Percentiles rank a stretch among this genome's conserved stretches.
These are phyloP conservation scores for Senecio squalidus DNA, from an alignment of 140 eudicot species.

Conservation along the genomic window DNA sequence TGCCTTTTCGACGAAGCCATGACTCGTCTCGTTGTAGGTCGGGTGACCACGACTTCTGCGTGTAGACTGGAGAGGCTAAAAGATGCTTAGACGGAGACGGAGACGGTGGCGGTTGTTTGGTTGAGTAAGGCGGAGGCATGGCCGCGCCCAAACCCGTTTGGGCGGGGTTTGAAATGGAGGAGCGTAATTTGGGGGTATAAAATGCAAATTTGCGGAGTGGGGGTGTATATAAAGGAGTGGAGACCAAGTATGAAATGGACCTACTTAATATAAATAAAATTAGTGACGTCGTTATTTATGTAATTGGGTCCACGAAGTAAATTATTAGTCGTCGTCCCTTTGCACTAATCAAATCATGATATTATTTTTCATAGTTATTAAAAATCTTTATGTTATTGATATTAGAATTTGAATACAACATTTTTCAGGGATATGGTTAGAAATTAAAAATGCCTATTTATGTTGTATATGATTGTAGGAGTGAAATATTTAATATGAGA, in stretches of 20 bases:
- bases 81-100: conserved; percentile 23
- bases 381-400: too few species aligned
- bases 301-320: background rate
- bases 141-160: conserved; percentile 20
- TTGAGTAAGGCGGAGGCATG: conserved; percentile 34
- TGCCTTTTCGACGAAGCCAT: conserved; percentile 58
- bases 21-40: conserved; percentile 61
- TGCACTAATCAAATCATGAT: too few species aligned
- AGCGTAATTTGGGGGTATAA: conserved; percentile 11
- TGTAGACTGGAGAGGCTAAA: conserved; percentile 21
- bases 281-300: conserved; percentile 22
- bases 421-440: too few species aligned
- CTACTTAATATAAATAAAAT: background rate
- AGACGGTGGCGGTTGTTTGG: conserved; percentile 16
- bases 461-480: too few species aligned
- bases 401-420: too few species aligned
- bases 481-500: too few species aligned
- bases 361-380: too few species aligned
- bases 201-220: conserved; percentile 6
- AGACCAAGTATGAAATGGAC: conserved; percentile 14
- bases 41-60: conserved; percentile 66
- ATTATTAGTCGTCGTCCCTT: too few species aligned
- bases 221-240: conserved; percentile 30
- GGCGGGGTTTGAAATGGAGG: conserved; percentile 22
- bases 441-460: too few species aligned